Base-by-base conservation (phyloP, 2,329 filamentous ascomycete genomes). In the Neopestalotiopsis sp. region DNA sequence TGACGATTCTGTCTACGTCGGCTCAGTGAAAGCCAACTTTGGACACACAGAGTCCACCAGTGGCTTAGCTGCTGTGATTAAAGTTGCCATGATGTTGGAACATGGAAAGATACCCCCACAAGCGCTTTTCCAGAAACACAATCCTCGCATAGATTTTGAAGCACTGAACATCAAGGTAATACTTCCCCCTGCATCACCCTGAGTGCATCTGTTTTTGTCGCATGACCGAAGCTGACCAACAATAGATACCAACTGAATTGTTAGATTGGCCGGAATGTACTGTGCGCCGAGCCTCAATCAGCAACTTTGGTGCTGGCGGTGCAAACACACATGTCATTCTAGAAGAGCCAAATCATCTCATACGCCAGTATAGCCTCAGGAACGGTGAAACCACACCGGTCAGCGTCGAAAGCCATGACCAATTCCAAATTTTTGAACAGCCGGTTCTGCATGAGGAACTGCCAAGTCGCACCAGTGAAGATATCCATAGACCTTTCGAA, bases 21-120 rank as follows among this genome's bases (percentile, higher is more conserved):
- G 74, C 20, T 67, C 65, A 5, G 68, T 72, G 6, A 74, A 75
- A 61, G 64, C 70, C 10, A 74, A 74, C 38, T 67, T 75, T 34
- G 74, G 74, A 2, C 74, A 75, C 56, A 69, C 67, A 1, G 73
- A 75, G 56, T 67, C 65, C 4, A 70, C 71, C 2, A 71, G 68
- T n/a, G 73, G 73, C 4, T 28, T 75, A 12, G 68, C 71, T 6
- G 69, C 63, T 1, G 14, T 75, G 6, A 74, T 75, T 42, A 75
- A 75, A 62, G 68, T 67, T 4, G 67, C 71, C 2, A 40, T 73
- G 58, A 42, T 67, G 14, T 14, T 73, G 1, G 68, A 74, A 65
- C 57, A 68, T 3, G 42, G 69, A 6, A 5, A 61, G 1, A 69
- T 73, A 4, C 70, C 71, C 1, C 62, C 68, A 1, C 73, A 75